Conservation (phyloP, 257 asterid genomes). For the Perilla frutescens region DNA sequence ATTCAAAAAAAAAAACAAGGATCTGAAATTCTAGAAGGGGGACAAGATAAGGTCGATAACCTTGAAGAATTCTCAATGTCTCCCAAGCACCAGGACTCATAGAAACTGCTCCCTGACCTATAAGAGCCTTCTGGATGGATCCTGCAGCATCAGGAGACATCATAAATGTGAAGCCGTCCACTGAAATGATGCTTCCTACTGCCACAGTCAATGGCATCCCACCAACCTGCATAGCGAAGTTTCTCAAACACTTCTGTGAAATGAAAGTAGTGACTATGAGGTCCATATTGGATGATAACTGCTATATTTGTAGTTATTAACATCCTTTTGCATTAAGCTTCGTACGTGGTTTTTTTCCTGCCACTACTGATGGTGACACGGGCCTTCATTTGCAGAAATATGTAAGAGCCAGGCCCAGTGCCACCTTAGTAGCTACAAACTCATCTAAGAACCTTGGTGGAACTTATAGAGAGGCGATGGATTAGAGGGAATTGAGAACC, state of each 20-base stretch:
- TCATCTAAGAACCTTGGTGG: slow-evolving; percentile 13
- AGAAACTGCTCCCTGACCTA: slow-evolving; percentile 70
- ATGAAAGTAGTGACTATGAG: slow-evolving; percentile 4
- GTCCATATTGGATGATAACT: too few relatives aligned
- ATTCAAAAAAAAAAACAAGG: slow-evolving; percentile 19
- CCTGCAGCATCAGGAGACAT: slow-evolving; percentile 71
- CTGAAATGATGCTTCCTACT: slow-evolving; percentile 81
- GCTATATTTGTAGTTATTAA: too few relatives aligned
- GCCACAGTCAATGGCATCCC: slow-evolving; percentile 91
- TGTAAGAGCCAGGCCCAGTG: slow-evolving; percentile 13
- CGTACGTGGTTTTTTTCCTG: neutral
- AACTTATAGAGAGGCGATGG: neutral
- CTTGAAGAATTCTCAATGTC: slow-evolving; percentile 87
- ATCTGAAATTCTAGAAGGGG: slow-evolving; percentile 20
- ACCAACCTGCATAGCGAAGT: slow-evolving; percentile 62
- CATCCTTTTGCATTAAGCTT: too few relatives aligned
- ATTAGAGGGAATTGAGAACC: neutral
- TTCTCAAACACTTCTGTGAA: slow-evolving; percentile 1
- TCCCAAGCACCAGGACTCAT: slow-evolving; percentile 88
- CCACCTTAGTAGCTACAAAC: slow-evolving; percentile 19
- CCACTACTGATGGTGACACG: neutral
- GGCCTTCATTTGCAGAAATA: slow-evolving; percentile 2
- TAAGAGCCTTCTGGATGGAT: slow-evolving; percentile 73
- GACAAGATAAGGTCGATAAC: slow-evolving; percentile 40
- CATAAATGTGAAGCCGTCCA: slow-evolving; percentile 84